Evolutionary conservation across 1,139 yeast genomes (phyloP).

Genomic region (Insectozyma bohioensis): DNA sequence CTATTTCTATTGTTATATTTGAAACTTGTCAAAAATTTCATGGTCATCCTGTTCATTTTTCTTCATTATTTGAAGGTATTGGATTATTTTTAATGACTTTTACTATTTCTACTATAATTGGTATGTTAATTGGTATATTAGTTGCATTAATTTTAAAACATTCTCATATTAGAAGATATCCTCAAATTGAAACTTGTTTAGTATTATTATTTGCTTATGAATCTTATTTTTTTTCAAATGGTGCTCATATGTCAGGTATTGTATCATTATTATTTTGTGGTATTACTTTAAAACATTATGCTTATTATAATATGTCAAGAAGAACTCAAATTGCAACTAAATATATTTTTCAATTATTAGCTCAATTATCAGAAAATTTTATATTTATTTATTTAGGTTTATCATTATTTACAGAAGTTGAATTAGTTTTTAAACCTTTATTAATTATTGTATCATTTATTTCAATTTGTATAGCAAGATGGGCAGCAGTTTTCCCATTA

Average conservation of each 20-base stretch:
- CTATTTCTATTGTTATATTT: conserved; percentile 98
- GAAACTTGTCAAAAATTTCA: conserved; percentile 97
- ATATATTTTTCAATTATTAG: conserved; percentile 88
- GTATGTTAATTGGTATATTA: conserved; percentile 80
- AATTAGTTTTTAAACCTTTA: conserved; percentile 89
- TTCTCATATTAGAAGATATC: conserved; percentile 88
- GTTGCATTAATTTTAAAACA: conserved; percentile 91
- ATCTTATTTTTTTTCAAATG: conserved; percentile 95
- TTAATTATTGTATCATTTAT: conserved; percentile 86
- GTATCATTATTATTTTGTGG: conserved; percentile 95
- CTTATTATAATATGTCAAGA: conserved; percentile 95
- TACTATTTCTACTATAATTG: conserved; percentile 89
- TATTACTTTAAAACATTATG: conserved; percentile 93
- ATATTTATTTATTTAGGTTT: conserved; percentile 93
- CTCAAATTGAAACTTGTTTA: conserved; percentile 93
- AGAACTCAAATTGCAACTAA: conserved; percentile 96
- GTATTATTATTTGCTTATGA: conserved; percentile 91
- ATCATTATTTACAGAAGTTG: conserved; percentile 93
- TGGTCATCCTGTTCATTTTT: conserved; percentile 72
- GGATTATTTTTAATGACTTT: conserved; percentile 93
- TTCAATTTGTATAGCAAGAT: conserved; percentile 91
- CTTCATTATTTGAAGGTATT: conserved; percentile 87
- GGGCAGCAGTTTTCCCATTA: conserved; percentile 97
- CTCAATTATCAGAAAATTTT: conserved; percentile 94
- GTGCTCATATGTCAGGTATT: conserved; percentile 99